These are phyloP conservation scores for Neurospora sp. DNA, from an alignment of 2,329 filamentous ascomycete genomes.

Conservation along the genomic window DNA sequence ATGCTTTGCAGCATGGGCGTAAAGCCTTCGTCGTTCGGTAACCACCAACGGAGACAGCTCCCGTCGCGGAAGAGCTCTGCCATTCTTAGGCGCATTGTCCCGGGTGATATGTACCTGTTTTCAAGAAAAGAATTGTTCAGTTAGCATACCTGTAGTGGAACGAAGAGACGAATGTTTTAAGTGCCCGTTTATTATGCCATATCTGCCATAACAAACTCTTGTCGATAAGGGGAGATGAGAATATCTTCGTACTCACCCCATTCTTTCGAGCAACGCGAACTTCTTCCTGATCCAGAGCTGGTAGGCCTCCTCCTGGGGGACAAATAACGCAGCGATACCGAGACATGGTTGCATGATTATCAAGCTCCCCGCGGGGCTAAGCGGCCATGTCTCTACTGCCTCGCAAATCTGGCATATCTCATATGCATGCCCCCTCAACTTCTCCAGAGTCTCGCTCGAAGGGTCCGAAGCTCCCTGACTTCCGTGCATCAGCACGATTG, in stretches of 20 bases:
- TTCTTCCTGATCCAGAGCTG: conserved; percentile 71
- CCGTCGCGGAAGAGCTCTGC: conserved; percentile 63
- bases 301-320: conserved; percentile 65
- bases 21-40: conserved; percentile 70
- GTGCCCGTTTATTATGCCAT: background rate
- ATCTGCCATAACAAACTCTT: background rate
- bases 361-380: conserved; percentile 58
- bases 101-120: conserved; percentile 71
- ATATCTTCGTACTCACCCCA: conserved; percentile 53
- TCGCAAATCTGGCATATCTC: conserved; percentile 71
- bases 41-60: conserved; percentile 75
- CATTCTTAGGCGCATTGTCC: conserved; percentile 64
- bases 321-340: conserved; percentile 65
- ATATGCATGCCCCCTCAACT: conserved; percentile 53
- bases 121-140: background rate
- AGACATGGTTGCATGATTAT: conserved; percentile 67
- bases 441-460: conserved; percentile 37
- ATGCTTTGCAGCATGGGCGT: conserved; percentile 65
- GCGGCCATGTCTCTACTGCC: conserved; percentile 61
- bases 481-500: conserved; percentile 70
- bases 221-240: background rate
- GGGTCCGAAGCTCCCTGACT: conserved; percentile 56
- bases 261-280: conserved; percentile 65
- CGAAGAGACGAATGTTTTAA: background rate
- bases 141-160: background rate